These are phyloP conservation scores for Beauveria sp. DNA, from an alignment of 2,329 filamentous ascomycete genomes.

Conservation along the genomic window DNA sequence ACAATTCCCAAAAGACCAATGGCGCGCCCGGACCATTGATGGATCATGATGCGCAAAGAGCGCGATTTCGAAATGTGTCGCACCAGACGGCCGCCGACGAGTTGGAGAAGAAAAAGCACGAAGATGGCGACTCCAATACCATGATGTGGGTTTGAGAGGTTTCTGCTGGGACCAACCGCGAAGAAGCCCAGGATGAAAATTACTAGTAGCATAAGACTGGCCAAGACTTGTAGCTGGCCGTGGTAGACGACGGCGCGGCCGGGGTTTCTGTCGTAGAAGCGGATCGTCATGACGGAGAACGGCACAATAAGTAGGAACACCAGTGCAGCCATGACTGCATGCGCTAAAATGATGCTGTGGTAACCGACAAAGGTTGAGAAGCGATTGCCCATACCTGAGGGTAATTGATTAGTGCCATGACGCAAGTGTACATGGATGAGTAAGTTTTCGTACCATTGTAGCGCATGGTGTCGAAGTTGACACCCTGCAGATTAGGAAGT, in stretches of 20 bases:
- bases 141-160: constrained; percentile 74
- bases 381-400: constrained; percentile 72
- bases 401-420: constrained; percentile 10
- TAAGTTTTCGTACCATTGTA: constrained; percentile 62
- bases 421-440: neutral
- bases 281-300: constrained; percentile 62
- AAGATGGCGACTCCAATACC: constrained; percentile 77
- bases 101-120: constrained; percentile 62
- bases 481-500: constrained; percentile 65
- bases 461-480: constrained; percentile 75
- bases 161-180: constrained; percentile 65
- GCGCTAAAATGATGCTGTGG: constrained; percentile 60
- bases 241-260: constrained; percentile 60
- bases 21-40: constrained; percentile 78
- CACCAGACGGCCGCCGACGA: constrained; percentile 60
- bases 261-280: constrained; percentile 59
- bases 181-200: constrained; percentile 70
- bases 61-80: constrained; percentile 40
- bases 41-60: constrained; percentile 55
- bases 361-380: constrained; percentile 65
- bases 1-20: constrained; percentile 75
- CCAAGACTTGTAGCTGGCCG: constrained; percentile 65
- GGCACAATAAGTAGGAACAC: constrained; percentile 70
- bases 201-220: constrained; percentile 59
- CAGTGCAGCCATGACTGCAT: constrained; percentile 64